Base-by-base conservation (phyloP, 768 basidiomycete genomes). In the Termitomyces sp. region DNA sequence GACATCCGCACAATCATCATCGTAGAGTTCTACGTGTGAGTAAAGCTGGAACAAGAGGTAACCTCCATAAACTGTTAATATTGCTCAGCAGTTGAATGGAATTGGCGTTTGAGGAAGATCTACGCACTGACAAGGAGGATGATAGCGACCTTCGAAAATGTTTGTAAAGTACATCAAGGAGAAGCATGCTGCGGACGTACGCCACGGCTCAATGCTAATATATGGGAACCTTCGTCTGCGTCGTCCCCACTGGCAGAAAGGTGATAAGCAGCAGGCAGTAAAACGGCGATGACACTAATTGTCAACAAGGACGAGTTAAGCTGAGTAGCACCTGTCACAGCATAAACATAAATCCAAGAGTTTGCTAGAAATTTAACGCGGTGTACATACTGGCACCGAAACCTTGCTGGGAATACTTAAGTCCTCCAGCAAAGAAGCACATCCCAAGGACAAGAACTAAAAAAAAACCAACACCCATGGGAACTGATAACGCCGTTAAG, bases 361-460 rank as follows among this genome's bases (percentile, higher is more conserved):
- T 49, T 27, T 24, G 1, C 14, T 53, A 4, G 12, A 26, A 14
- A 22, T 46, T 32, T 72, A 37, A 78, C 73, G 31, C 75, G 60
- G 58, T 73, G 32, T 53, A 75, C 88, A 66, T 61, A 90, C 90
- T 85, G 41, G 79, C 72, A 48, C 86, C 85, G 64, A 92, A 90
- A 1, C 86, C 90, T 71, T 92, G 91, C 63, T 92, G 87, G 20
- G 86, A 87, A 65, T 83, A 92, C 63, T 81, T 81, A 51, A 85
- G 72, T 20, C 91, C 91, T 56, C 90, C 91, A 22, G 88, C 90
- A 63, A 93, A 92, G 73, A 93, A 93, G 65, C 91, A 92, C 92
- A 94, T 92, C 49, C 92, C 92, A 31, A 93, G 78, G 18, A 94
- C 85, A 50, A 94, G 78, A 34, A 92, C 87, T 89, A 29, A 54